Evolutionary conservation across 2,329 filamentous ascomycete species (phyloP).

Genomic region (Epichloe hybrida): DNA sequence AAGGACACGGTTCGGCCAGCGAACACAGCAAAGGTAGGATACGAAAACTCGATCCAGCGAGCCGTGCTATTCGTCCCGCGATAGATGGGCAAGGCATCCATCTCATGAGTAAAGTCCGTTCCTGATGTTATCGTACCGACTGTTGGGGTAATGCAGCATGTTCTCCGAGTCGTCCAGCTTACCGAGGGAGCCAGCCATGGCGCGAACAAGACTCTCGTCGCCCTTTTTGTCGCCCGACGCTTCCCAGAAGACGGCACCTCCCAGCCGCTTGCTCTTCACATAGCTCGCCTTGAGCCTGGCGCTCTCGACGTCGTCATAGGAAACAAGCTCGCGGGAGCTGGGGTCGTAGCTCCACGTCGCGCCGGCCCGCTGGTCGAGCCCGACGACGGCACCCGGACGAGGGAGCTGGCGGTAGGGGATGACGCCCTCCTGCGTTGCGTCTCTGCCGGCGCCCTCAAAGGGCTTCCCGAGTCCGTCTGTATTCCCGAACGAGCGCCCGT

Average conservation of each 20-base stretch:
- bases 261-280: constrained; percentile 45
- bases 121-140: constrained; percentile 44
- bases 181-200: constrained; percentile 32
- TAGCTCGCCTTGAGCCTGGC: constrained; percentile 50
- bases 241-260: constrained; percentile 79
- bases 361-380: constrained; percentile 41
- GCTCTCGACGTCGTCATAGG: constrained; percentile 51
- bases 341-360: constrained; percentile 63
- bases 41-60: no score
- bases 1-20: no score
- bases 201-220: constrained; percentile 42
- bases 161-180: constrained; percentile 37
- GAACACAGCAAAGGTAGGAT: no score
- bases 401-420: constrained; percentile 67
- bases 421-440: constrained; percentile 44
- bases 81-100: no score
- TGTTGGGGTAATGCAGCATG: constrained; percentile 40
- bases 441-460: constrained; percentile 50
- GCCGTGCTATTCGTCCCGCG: no score
- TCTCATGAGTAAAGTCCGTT: constrained; percentile 13
- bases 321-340: constrained; percentile 46
- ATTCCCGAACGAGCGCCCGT: constrained; percentile 60
- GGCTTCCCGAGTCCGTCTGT: constrained; percentile 53
- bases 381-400: constrained; percentile 39
- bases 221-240: constrained; percentile 50